A percentile compares a stretch with the other conserved stretches of the same genome.
Conservation (phyloP, 177 flowering plant genomes). For the Tripterygium wilfordii region DNA sequence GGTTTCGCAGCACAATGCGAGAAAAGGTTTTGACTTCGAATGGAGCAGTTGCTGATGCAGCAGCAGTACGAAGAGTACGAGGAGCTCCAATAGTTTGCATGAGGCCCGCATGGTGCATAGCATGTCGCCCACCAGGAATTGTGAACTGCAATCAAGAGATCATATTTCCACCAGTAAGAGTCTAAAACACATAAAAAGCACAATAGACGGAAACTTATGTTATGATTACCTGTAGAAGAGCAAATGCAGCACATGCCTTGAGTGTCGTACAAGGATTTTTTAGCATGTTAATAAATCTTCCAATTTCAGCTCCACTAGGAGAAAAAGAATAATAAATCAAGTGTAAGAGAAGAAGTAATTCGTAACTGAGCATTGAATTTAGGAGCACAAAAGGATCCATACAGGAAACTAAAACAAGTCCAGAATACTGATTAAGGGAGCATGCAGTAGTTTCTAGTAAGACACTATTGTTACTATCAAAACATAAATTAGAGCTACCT, state of each 20-base stretch:
- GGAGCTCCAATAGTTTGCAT: constrained; percentile 78
- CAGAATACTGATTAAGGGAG: too few species aligned
- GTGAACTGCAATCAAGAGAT: constrained; percentile 70
- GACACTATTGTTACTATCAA: too few species aligned
- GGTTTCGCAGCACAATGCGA: constrained; percentile 83
- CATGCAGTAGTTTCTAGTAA: too few species aligned
- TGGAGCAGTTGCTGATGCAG: constrained; percentile 87
- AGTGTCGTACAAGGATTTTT: constrained; percentile 74
- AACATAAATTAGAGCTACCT: too few species aligned
- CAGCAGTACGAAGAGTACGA: constrained; percentile 81
- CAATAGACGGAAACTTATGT: background rate
- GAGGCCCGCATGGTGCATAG: constrained; percentile 75
- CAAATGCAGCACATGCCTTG: constrained; percentile 93
- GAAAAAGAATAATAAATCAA: background rate
- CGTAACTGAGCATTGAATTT: background rate
- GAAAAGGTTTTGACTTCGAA: constrained; percentile 87
- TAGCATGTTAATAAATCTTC: constrained; percentile 84
- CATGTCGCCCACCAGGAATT: constrained; percentile 91
- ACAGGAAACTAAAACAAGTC: background rate
- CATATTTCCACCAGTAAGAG: background rate
- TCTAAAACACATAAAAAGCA: background rate
- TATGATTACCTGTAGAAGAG: constrained; percentile 78
- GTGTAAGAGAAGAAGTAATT: background rate
- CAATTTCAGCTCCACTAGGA: constrained; percentile 85
- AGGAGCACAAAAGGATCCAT: background rate